Evolutionary conservation across 2,329 filamentous ascomycete genomes (phyloP), one percentile per base, ranked within the genome.

Genomic region (Penicillium nordicum): DNA sequence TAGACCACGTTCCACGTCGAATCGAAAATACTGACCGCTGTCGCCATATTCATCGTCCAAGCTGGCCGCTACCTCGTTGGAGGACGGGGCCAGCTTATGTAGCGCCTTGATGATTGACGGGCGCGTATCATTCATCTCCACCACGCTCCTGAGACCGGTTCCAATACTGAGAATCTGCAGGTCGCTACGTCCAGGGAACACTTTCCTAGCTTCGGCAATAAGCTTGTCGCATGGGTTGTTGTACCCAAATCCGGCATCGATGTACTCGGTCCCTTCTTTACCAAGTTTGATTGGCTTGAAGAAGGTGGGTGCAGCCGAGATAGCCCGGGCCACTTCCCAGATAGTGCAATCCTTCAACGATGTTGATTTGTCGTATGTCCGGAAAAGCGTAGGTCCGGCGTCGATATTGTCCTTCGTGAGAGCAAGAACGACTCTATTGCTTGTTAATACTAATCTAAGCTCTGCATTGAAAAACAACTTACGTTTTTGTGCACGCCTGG

Each of bases 221-320:
- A 53, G 43, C 5, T 11, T 27, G 7, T 53, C 36, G 12, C 51
- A 48, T 32, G 51, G 51, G 18, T 53, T 53, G 16, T 48, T 53
- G 2, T 48, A 36, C 8, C 43, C 43, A 7, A 53, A 42, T 0
- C 25, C 43, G 1, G 43, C 36, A 42, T 53, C 51, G 29, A 53
- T 36, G 16, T 48, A 48, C 43, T 53, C 42, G 6, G 36, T 48
- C 9, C 4, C 7, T 3, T 53, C 51, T 14, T 36, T 27, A 12
- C 51, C 51, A 16, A 52, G 7, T 16, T 36, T 52, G 2, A 45
- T 52, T 16, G 51, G 16, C 16, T 53, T 48, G 43, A 53, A 53
- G 14, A 48, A 48, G 12, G 43, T 48, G 1, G 27, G 21, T 3
- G 43, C 43, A 30, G 51, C 51, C 1, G 51, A 53, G 10, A 36